Evolutionary conservation across 2,329 filamentous ascomycete species (phyloP), one percentile per base, ranked within the genome.

Genomic region (Colletotrichum phormii): DNA sequence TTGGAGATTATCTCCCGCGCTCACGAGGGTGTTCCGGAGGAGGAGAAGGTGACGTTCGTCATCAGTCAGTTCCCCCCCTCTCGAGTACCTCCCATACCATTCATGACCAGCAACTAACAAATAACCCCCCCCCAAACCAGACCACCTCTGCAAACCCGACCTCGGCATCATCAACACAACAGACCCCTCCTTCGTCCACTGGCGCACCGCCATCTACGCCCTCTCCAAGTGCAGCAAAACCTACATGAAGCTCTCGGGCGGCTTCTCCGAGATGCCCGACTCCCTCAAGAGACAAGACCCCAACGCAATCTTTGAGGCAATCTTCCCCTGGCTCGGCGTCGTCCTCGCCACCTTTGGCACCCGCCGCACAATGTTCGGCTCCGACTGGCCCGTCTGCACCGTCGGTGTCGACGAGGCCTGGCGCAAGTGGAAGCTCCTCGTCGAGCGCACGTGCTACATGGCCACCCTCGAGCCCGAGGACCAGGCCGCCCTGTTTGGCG

Each of bases 241-340:
- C n/a, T 97, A 93, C 84, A 94, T 98, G 89, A 98, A 98, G 85
- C 89, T 98, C n/a, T 96, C 93, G 0, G 96, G 96, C 8, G 90
- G 88, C 59, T 95, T 98, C 81, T 91, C 93, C 22, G 77, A 98
- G 83, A 91, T 98, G 82, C 88, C 91, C 3, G 85, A 86, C 59
- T 81, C 85, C 12, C 83, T 91, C 75, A 86, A 85, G 77, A 80
- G 79, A 29, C 84, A 86, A 31, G 81, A 86, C 11, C 80, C 87
- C 42, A 84, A 88, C 69, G 86, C 89, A 46, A 88, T 95, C 69
- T 91, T 94, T 75, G 84, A 88, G 74, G 87, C 87, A 53, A 86
- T 94, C 24, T 86, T 88, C 71, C 91, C 92, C 29, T 97, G 94
- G 92, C 88, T 94, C 2, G 89, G 91, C 73, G 89, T 92, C 64